Evolutionary conservation across 768 basidiomycete genomes (phyloP), one percentile per base, ranked within the genome.

Genomic region (Sporobolomyces pararoseus): DNA sequence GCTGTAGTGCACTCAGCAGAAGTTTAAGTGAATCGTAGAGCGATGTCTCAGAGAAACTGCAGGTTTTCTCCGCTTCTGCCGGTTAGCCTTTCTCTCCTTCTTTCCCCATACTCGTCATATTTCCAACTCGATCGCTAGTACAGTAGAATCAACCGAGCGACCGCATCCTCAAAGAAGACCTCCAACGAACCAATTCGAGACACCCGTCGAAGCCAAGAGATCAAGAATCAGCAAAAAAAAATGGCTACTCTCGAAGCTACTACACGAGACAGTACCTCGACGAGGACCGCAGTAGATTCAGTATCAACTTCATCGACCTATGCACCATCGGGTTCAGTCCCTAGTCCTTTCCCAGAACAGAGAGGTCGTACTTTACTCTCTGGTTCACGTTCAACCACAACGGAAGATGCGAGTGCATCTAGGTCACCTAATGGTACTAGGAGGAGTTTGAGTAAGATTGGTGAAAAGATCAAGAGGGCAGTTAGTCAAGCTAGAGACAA

Each of bases 191-290:
- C 39, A 17, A 42, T 9, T 42, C 10, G 17, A 9, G 9, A 17
- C 39, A 42, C 17, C 17, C 39, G 17, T 10, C 39, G 10, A 17
- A 42, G 39, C n/a, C n/a, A n/a, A n/a, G n/a, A n/a, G n/a, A n/a
- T n/a, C n/a, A n/a, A n/a, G n/a, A n/a, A n/a, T n/a, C n/a, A n/a
- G n/a, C n/a, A n/a, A n/a, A n/a, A n/a, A n/a, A n/a, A 42, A 42
- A 68, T 68, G 67, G 67, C 67, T 19, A 68, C 67, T 0, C 62
- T 68, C 49, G 67, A 68, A 31, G n/a, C n/a, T n/a, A n/a, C 67
- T 54, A 21, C 52, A 59, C 60, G 50, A 19, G 54, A 58, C 47
- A 55, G 35, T 29, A 25, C 29, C 1, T 27, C 52, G 0, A 27
- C 42, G 32, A 35, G 42, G 10, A 46, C 53, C 42, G 54, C 44